Percentiles rank a stretch among this genome's conserved stretches.
phyloP scores from a whole-genome alignment of 75 land plant genomes.

The Ceratopteris richardii region DNA sequence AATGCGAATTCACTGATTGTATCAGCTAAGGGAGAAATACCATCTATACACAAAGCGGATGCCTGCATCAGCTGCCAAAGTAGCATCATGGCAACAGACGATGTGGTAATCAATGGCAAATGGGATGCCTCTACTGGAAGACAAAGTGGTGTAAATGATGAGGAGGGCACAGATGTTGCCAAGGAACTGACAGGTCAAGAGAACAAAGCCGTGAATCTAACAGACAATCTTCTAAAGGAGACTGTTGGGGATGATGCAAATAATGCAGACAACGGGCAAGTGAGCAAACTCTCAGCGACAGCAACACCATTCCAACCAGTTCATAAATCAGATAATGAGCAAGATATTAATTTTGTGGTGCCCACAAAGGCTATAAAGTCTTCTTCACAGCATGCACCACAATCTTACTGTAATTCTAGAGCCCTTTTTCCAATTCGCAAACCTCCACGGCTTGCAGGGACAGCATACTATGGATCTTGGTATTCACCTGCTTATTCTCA shows the following conservation, averaged over 20 bases:
- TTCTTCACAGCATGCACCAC: slow-evolving; percentile 39
- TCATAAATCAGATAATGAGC: slow-evolving; percentile 1
- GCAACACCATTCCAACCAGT: slow-evolving; percentile 36
- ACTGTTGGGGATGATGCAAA: too few species aligned
- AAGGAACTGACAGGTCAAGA: neutral
- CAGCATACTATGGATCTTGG: slow-evolving; percentile 25
- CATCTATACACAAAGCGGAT: too few species aligned
- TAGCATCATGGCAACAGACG: neutral
- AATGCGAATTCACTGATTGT: too few species aligned
- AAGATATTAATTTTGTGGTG: slow-evolving; percentile 33
- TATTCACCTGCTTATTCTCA: neutral
- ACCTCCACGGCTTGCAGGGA: slow-evolving; percentile 42
- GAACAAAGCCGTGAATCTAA: too few species aligned
- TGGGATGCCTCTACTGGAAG: neutral
- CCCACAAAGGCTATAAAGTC: slow-evolving; percentile 38
- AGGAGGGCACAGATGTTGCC: neutral
- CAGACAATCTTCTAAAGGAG: too few species aligned
- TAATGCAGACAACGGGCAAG: too few species aligned
- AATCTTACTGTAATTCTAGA: neutral
- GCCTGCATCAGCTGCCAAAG: too few species aligned
- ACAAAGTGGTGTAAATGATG: neutral
- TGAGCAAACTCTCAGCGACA: slow-evolving; percentile 38
- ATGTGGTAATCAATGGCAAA: neutral
- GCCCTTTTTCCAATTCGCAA: slow-evolving; percentile 18
- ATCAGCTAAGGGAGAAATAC: too few species aligned